Base-by-base conservation (phyloP, 495 filamentous ascomycete species). In the Podospora conica region DNA sequence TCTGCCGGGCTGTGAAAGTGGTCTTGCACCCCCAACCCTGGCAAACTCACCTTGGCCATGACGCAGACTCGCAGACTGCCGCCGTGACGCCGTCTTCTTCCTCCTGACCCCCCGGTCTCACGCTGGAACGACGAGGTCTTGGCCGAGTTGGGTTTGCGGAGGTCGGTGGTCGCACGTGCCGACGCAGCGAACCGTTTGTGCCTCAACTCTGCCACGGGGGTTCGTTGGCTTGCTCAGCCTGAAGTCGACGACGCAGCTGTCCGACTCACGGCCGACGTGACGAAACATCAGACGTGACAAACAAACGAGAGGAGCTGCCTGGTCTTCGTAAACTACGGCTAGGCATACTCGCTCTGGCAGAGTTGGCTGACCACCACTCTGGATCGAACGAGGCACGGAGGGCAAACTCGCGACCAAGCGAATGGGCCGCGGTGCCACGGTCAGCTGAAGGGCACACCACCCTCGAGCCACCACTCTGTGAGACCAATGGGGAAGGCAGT, bases 101-200 rank as follows among this genome's bases (percentile, higher is more conserved):
- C n/a, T n/a, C n/a, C n/a, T n/a, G n/a, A 40, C 33, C 40, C 40
- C 40, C 33, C 40, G 33, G 59, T 61, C 61, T 63, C 61, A 63
- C 21, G 24, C 61, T 63, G 61, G 61, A 63, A 63, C 61, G 61
- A 40, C 53, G 23, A 63, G 24, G 61, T 55, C 61, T 63, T 29
- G 40, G 61, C 24, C 25, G 33, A 21, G 12, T 23, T 27, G 23
- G 24, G 23, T n/a, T 23, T 40, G 61, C 29, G 61, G 61, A 31
- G 53, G 53, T 28, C 40, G 29, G 33, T 31, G 22, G 61, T 23
- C 61, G 33, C 53, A 22, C 22, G 21, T 11, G 24, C 61, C 61
- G 61, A 63, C 21, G 53, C 40, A 8, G 48, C 1, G 23, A 53
- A 22, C 53, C 29, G 48, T 33, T 53, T 53, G 61, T 22, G 27